Evolutionary conservation across 2,329 filamentous ascomycete species (phyloP), one percentile per base, ranked within the genome.

Genomic region (Fusarium tjaetaba): DNA sequence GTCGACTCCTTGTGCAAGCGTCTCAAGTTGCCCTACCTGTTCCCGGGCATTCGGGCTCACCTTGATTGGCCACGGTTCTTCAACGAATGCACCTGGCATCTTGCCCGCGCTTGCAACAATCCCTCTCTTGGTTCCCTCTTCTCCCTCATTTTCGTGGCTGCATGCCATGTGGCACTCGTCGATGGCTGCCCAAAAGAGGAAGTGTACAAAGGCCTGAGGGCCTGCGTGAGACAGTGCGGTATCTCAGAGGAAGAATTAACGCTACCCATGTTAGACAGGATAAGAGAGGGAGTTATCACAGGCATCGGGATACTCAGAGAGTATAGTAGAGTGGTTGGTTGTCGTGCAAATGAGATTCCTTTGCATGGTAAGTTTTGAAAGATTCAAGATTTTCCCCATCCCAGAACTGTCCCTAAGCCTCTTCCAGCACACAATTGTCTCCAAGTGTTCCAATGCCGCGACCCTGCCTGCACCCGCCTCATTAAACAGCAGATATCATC

Each of bases 281-380:
- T 75, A 10, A 55, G 61, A 28, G 34, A 68, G 34, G 60, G 72
- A 4, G 57, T 62, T 11, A 34, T 75, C 36, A 60, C 46, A 18
- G 65, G 69, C 9, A 64, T 75, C 24, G 26, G 45, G 24, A 60
- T 74, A 36, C 22, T 75, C 43, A 53, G 24, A 9, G 52, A 73
- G 36, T 70, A 46, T 43, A 51, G 51, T 15, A 58, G 24, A 42
- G 41, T 61, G 13, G 36, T 74, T 11, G 72, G 65, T 9, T 49
- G 41, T 41, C 66, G 72, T 28, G 72, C 72, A 28, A 52, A 73
- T 16, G 72, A 71, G 48, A 61, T 71, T n/a, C 72, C 69, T 32
- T 42, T 75, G 20, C 53, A 73, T 46, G 48, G 69, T 68, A 61
- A 55, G 69, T 51, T 28, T 28, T 41, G 45, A 46, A 38, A 65